Evolutionary conservation across 2,329 filamentous ascomycete genomes (phyloP), one percentile per base, ranked within the genome.

Genomic region (Drechslerella coelobrocha): DNA sequence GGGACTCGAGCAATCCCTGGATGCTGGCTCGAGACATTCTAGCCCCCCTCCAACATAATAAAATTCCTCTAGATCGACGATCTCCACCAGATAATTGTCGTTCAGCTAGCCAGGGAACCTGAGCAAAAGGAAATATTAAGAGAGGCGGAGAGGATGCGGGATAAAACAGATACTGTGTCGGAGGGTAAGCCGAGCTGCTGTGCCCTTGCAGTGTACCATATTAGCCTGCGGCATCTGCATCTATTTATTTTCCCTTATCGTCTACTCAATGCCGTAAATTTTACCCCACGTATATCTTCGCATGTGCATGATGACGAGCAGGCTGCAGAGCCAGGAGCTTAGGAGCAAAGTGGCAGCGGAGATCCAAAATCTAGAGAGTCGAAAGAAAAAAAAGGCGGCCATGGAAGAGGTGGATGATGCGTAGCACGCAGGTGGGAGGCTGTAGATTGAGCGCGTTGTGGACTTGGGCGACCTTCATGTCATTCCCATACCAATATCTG

Each of bases 211-310:
- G 27, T 31, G 41, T 53, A 14, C 31, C 52, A 66, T 66, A 66
- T 59, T 47, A 23, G 29, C 29, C 47, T 34, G 27, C 21, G 12
- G 4, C 9, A 37, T 21, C 27, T 29, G 26, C 12, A 48, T 52
- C 34, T 23, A 24, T 14, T 60, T 43, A 37, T 50, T 66, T 53
- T 50, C 41, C 26, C 14, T 34, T 34, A 41, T 52, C 56, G 39
- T 51, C 54, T 41, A 37, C 27, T 51, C 41, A 50, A 12, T 51
- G 37, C 56, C 19, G 50, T 41, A n/a, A 29, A 37, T 26, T 14
- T 19, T 3, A 68, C 55, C 48, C 63, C 63, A 61, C 63, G 29
- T 60, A 68, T 55, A 50, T n/a, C n/a, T n/a, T n/a, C 41, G 47
- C 23, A 68, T 54, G 50, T 68, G 63, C 56, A 56, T 48, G 34